These are phyloP conservation scores for Recurvomyces mirabilis DNA, from an alignment of 495 filamentous ascomycete species.

Conservation along the genomic window DNA sequence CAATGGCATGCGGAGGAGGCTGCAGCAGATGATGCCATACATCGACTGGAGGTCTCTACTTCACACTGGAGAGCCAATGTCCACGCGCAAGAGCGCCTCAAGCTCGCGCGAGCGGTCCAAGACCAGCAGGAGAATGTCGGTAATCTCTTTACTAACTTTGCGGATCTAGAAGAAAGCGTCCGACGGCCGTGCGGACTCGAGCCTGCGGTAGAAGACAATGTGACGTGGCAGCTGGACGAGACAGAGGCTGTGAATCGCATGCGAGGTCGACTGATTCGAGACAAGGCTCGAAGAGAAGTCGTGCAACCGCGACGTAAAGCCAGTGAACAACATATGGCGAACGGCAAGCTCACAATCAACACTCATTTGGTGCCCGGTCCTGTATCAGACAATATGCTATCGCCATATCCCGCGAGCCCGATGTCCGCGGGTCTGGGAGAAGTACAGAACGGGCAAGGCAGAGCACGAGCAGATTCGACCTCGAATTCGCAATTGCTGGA, in stretches of 20 bases:
- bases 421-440: conserved; percentile 15
- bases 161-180: conserved; percentile 61
- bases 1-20: conserved; percentile 61
- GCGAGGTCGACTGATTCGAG: conserved; percentile 73
- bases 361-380: conserved; percentile 27
- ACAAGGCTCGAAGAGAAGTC: conserved; percentile 36
- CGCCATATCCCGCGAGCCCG: conserved; percentile 11
- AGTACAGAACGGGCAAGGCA: conserved; percentile 2
- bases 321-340: conserved; percentile 14
- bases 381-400: conserved; percentile 27
- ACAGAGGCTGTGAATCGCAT: conserved; percentile 94
- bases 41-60: conserved; percentile 71
- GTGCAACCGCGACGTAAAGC: conserved; percentile 78
- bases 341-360: conserved; percentile 33
- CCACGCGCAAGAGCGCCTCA: conserved; percentile 79
- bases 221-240: conserved; percentile 84
- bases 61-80: conserved; percentile 91
- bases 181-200: conserved; percentile 68
- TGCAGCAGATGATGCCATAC: conserved; percentile 55
- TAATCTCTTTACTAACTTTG: conserved; percentile 62
- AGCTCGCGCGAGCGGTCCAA: conserved; percentile 74
- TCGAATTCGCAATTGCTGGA: conserved; percentile 35
- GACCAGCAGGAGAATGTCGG: conserved; percentile 80
- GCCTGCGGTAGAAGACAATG: conserved; percentile 46
- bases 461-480: conserved; percentile 23